Conservation (phyloP, 257 asterid genomes). For the Primulina eburnea region DNA sequence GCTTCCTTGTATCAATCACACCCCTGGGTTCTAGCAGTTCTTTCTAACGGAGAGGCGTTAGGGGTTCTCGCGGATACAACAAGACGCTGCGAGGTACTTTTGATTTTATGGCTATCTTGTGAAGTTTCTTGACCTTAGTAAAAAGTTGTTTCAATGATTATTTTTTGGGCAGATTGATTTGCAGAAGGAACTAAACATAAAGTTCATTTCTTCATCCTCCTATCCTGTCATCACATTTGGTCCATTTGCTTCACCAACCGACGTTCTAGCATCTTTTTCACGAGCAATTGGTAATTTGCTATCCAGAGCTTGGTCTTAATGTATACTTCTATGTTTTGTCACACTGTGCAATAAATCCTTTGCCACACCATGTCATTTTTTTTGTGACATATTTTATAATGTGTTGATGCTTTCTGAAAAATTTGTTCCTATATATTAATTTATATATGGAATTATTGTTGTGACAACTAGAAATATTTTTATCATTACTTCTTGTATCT, state of each 20-base stretch:
- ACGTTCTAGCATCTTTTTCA: constrained; percentile 73
- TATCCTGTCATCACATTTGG: constrained; percentile 87
- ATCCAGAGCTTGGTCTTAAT: constrained; percentile 14
- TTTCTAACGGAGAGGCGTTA: constrained; percentile 80
- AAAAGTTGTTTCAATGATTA: constrained; percentile 23
- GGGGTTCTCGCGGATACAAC: constrained; percentile 97
- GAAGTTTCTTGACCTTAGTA: constrained; percentile 1
- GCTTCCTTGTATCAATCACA: constrained; percentile 96
- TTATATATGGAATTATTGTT: too few relatives aligned
- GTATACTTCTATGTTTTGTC: not conserved
- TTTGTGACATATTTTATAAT: not conserved
- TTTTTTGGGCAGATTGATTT: constrained; percentile 68
- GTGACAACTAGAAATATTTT: not conserved
- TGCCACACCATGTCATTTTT: not conserved
- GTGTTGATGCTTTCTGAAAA: too few relatives aligned
- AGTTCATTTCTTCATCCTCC: constrained; percentile 53
- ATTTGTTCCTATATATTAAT: too few relatives aligned
- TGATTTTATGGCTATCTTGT: constrained; percentile 20
- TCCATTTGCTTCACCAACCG: constrained; percentile 84
- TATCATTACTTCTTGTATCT: not conserved
- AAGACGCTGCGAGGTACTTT: constrained; percentile 77
- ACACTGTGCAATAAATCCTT: not conserved
- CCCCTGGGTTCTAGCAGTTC: constrained; percentile 93
- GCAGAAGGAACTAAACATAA: constrained; percentile 59
- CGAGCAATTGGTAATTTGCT: constrained; percentile 70